Conservation (phyloP, 2,329 filamentous ascomycete genomes). For the Fusarium penzigii region DNA sequence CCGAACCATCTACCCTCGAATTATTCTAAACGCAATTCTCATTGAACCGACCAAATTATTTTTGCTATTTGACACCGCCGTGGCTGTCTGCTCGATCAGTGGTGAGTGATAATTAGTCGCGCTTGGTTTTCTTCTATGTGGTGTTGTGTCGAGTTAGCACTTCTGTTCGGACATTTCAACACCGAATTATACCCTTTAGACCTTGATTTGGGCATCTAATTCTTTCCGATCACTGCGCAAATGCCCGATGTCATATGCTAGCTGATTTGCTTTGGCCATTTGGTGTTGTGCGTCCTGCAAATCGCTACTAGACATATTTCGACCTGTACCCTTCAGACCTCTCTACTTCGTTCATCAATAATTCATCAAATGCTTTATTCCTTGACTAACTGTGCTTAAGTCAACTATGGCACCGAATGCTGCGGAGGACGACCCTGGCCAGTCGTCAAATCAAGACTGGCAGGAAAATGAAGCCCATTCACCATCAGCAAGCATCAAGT, state of each 20-base stretch:
- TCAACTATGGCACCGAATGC: slow-evolving; percentile 39
- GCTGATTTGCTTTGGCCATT: slow-evolving; percentile 8
- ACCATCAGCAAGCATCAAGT: slow-evolving; percentile 45
- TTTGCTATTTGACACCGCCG: slow-evolving; percentile 3
- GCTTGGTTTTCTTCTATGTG: slow-evolving; percentile 3
- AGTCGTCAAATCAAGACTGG: slow-evolving; percentile 38
- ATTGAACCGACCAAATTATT: background rate
- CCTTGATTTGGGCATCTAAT: background rate
- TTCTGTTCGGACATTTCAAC: slow-evolving; percentile 2
- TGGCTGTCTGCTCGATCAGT: slow-evolving; percentile 19
- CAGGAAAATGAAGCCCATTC: slow-evolving; percentile 38
- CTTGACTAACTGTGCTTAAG: slow-evolving; percentile 25
- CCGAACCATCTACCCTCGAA: background rate
- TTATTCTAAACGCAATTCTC: slow-evolving; percentile 5
- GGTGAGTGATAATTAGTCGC: slow-evolving; percentile 18
- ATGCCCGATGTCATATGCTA: too few species aligned
- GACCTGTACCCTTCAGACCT: slow-evolving; percentile 9
- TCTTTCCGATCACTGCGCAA: background rate
- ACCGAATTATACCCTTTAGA: slow-evolving; percentile 1
- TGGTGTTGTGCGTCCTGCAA: slow-evolving; percentile 8
- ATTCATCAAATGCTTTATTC: slow-evolving; percentile 6
- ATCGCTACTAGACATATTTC: slow-evolving; percentile 7
- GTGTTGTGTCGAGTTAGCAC: slow-evolving; percentile 2
- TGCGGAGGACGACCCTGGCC: slow-evolving; percentile 46
- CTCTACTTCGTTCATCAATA: slow-evolving; percentile 8